Percentiles rank a stretch among this genome's conserved stretches.
phyloP scores from a whole-genome alignment of 164 flowering plant species.

The Chimonanthus praecox region DNA sequence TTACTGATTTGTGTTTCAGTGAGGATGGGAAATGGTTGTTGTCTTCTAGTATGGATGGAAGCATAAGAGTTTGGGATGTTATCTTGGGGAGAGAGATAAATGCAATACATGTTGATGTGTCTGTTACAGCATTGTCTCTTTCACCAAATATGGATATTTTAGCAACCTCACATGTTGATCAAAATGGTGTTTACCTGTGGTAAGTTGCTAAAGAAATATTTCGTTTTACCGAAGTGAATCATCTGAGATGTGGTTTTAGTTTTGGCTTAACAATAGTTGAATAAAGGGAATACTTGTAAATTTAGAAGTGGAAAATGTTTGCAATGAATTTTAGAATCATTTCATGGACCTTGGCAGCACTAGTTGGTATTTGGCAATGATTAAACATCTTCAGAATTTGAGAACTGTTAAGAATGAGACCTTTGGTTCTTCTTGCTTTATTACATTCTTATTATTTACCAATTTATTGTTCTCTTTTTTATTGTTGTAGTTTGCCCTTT shows the following conservation, averaged over 20 bases:
- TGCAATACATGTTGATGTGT: slow-evolving; percentile 74
- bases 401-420: too few relatives aligned
- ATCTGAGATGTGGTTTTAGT: neutral
- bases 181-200: slow-evolving; percentile 93
- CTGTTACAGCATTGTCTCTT: slow-evolving; percentile 78
- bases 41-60: slow-evolving; percentile 98
- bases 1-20: slow-evolving; percentile 93
- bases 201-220: slow-evolving; percentile 22
- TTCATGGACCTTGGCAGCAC: too few relatives aligned
- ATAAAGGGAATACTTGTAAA: too few relatives aligned
- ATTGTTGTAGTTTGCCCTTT: too few relatives aligned
- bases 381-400: too few relatives aligned
- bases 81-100: slow-evolving; percentile 88
- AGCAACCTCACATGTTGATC: slow-evolving; percentile 95
- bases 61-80: slow-evolving; percentile 93
- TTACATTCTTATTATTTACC: too few relatives aligned
- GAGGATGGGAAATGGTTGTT: slow-evolving; percentile 99
- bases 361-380: too few relatives aligned
- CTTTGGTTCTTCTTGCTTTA: too few relatives aligned
- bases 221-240: neutral
- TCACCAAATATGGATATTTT: slow-evolving; percentile 95
- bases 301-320: too few relatives aligned
- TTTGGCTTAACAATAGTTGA: too few relatives aligned
- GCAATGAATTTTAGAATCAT: too few relatives aligned
- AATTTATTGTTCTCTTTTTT: too few relatives aligned